Percentiles rank a stretch among this genome's conserved stretches.
These are phyloP conservation scores for Chrysosporium keratinophilum DNA, from an alignment of 2,329 filamentous ascomycete genomes.

Conservation along the genomic window DNA sequence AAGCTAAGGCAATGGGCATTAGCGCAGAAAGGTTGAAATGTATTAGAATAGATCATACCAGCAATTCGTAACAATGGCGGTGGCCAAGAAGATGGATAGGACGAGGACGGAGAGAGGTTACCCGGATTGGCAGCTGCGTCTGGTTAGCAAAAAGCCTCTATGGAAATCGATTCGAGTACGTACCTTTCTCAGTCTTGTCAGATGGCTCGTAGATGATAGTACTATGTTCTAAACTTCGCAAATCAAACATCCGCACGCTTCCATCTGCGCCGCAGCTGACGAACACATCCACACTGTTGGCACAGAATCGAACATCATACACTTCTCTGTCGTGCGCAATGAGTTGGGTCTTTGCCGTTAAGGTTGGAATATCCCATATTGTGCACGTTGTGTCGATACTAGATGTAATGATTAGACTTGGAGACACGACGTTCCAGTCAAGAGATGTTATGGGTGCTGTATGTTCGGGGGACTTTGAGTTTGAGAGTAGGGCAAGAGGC, in stretches of 20 bases:
- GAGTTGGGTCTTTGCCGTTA: slow-evolving; percentile 94
- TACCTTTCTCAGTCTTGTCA: slow-evolving; percentile 65
- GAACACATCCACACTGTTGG: slow-evolving; percentile 96
- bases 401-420: slow-evolving; percentile 94
- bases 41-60: slow-evolving; percentile 24
- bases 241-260: slow-evolving; percentile 96
- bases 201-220: slow-evolving; percentile 98
- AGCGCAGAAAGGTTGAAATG: slow-evolving; percentile 2
- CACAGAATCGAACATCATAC: slow-evolving; percentile 95
- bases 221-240: slow-evolving; percentile 90
- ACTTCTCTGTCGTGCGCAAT: slow-evolving; percentile 99
- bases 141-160: not conserved
- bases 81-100: slow-evolving; percentile 41
- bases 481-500: slow-evolving; percentile 82
- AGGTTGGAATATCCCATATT: slow-evolving; percentile 96
- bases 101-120: slow-evolving; percentile 54
- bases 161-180: slow-evolving; percentile 8
- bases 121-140: slow-evolving; percentile 39
- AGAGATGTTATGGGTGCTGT: slow-evolving; percentile 92
- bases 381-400: slow-evolving; percentile 99
- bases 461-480: slow-evolving; percentile 96
- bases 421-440: slow-evolving; percentile 96
- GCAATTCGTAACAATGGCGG: slow-evolving; percentile 42
- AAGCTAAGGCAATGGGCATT: slow-evolving; percentile 44
- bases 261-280: slow-evolving; percentile 96